Conservation (phyloP, 768 basidiomycete species). For the Tulasnella sp. region DNA sequence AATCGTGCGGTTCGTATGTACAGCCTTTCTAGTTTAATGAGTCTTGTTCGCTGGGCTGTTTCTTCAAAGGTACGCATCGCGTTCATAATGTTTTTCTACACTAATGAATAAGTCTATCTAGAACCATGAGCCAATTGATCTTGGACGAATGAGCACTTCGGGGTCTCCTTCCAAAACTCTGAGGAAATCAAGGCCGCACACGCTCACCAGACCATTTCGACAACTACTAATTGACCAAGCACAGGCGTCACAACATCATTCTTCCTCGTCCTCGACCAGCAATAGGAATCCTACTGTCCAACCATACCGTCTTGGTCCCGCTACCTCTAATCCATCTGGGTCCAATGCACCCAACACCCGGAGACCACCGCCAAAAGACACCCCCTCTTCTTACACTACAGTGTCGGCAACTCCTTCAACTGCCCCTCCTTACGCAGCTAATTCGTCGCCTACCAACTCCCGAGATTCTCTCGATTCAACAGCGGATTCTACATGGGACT, state of each 20-base stretch:
- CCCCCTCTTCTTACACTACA: conserved; percentile 3
- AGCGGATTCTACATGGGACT: conserved; percentile 51
- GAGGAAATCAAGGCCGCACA: conserved; percentile 27
- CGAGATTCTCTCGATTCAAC: conserved; percentile 9
- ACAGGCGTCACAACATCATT: conserved; percentile 23
- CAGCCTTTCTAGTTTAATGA: conserved; percentile 59
- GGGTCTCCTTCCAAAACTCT: conserved; percentile 31
- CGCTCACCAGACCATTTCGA: conserved; percentile 14
- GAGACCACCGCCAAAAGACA: neutral
- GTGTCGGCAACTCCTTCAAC: neutral
- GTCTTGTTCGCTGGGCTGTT: conserved; percentile 60
- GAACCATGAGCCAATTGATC: conserved; percentile 37
- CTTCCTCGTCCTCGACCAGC: conserved; percentile 7
- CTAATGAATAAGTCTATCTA: neutral
- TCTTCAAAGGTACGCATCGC: conserved; percentile 42
- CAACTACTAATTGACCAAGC: conserved; percentile 21
- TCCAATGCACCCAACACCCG: neutral
- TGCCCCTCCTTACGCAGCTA: conserved; percentile 20
- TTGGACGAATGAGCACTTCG: conserved; percentile 31
- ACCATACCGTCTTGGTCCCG: neutral
- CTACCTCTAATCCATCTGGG: neutral
- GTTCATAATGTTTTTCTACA: neutral
- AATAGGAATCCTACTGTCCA: too few relatives aligned
- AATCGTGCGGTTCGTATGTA: conserved; percentile 67
- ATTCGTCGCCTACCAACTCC: conserved; percentile 18